These are phyloP conservation scores for Spergularia marina DNA, from an alignment of 148 eudicot genomes.

Conservation along the genomic window DNA sequence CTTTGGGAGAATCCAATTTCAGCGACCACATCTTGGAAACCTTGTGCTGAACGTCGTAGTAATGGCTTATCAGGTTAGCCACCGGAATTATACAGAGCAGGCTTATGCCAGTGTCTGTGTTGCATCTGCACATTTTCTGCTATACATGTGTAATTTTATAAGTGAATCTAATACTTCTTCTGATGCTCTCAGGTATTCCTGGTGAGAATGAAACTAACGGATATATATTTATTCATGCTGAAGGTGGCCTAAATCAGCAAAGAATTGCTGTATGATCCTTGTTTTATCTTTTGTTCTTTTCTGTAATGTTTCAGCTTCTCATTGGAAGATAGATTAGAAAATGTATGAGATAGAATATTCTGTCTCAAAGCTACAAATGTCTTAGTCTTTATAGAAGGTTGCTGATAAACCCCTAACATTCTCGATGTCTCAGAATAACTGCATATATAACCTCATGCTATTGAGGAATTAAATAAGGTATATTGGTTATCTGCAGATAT, in stretches of 20 bases:
- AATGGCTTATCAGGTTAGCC: constrained; percentile 61
- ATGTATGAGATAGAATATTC: neutral
- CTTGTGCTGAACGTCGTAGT: constrained; percentile 79
- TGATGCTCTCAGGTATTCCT: constrained; percentile 65
- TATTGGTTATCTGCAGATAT: constrained; percentile 56
- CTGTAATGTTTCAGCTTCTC: neutral
- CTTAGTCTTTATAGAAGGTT: neutral
- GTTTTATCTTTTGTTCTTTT: constrained; percentile 3
- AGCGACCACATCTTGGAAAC: constrained; percentile 95
- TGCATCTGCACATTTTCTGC: neutral
- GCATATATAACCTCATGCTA: neutral
- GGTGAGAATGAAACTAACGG: constrained; percentile 90
- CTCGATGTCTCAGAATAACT: neutral
- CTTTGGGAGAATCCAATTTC: constrained; percentile 95
- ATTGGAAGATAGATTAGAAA: neutral
- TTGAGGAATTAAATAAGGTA: constrained; percentile 4
- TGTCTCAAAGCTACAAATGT: neutral
- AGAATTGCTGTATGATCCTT: constrained; percentile 82
- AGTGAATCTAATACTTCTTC: constrained; percentile 3
- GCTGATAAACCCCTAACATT: constrained; percentile 6
- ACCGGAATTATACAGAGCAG: neutral
- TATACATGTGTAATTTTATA: neutral
- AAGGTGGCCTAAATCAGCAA: constrained; percentile 99
- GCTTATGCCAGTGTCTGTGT: neutral
- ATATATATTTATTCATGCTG: constrained; percentile 96